Percentiles rank a stretch among this genome's conserved stretches.
Conservation (phyloP, 331 rosid genomes). For the Dryas integrifolia region DNA sequence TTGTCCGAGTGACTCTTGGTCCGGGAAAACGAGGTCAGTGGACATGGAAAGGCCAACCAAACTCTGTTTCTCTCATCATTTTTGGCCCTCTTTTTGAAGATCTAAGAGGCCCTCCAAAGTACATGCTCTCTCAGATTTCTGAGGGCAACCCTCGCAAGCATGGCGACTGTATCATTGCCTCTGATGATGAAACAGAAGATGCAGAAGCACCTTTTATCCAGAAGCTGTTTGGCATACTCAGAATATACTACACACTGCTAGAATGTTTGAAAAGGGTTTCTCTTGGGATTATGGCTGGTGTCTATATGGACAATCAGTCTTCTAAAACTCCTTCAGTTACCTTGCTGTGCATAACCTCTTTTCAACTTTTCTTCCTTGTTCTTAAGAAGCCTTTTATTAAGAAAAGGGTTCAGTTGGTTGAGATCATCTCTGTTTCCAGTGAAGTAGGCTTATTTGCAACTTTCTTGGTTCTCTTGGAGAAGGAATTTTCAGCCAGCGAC, state of each 20-base stretch:
- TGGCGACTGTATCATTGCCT: slow-evolving; percentile 60
- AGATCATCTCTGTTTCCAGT: slow-evolving; percentile 64
- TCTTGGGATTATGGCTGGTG: slow-evolving; percentile 67
- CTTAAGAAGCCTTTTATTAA: slow-evolving; percentile 91
- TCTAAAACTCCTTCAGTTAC: slow-evolving; percentile 47
- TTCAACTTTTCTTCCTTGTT: slow-evolving; percentile 79
- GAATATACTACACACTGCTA: slow-evolving; percentile 73
- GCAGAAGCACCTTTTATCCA: slow-evolving; percentile 92
- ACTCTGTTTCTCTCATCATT: slow-evolving; percentile 45
- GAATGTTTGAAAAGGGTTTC: slow-evolving; percentile 58
- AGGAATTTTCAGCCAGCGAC: slow-evolving; percentile 34
- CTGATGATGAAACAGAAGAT: slow-evolving; percentile 92
- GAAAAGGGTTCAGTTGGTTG: slow-evolving; percentile 83
- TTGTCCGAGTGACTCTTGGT: slow-evolving; percentile 72
- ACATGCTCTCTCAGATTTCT: slow-evolving; percentile 89
- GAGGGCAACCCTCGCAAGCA: slow-evolving; percentile 37
- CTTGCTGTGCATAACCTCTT: slow-evolving; percentile 57
- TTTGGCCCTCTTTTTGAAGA: slow-evolving; percentile 88
- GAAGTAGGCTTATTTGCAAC: slow-evolving; percentile 59
- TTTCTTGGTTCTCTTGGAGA: slow-evolving; percentile 44
- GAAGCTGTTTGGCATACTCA: slow-evolving; percentile 80
- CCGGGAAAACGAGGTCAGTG: slow-evolving; percentile 96
- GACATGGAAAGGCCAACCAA: slow-evolving; percentile 72
- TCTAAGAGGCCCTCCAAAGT: slow-evolving; percentile 90
- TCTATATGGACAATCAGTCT: slow-evolving; percentile 38